A percentile compares a stretch with the other conserved stretches of the same genome.
These are phyloP conservation scores for Colletotrichum noveboracense DNA, from an alignment of 2,329 filamentous ascomycete species.

Conservation along the genomic window DNA sequence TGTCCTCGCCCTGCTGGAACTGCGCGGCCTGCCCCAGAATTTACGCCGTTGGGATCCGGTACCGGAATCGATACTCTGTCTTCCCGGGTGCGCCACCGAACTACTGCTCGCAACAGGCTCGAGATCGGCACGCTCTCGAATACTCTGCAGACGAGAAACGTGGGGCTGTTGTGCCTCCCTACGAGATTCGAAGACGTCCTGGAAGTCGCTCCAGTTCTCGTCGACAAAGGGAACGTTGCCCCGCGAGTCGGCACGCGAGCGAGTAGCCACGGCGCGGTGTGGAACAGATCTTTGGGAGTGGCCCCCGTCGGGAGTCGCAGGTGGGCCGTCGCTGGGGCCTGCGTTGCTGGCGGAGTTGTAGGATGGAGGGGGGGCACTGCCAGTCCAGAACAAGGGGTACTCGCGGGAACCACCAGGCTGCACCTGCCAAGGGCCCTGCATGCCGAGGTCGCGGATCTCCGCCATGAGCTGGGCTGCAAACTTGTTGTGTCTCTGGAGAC, in stretches of 20 bases:
- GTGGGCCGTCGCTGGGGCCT: constrained; percentile 18
- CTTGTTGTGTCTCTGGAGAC: constrained; percentile 89
- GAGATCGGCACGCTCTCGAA: constrained; percentile 15
- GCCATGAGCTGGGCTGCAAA: constrained; percentile 93
- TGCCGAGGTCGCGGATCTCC: constrained; percentile 81
- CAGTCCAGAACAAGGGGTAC: constrained; percentile 65
- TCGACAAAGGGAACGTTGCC: constrained; percentile 30
- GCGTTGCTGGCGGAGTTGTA: constrained; percentile 33
- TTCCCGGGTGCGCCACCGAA: neutral
- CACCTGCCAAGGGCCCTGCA: constrained; percentile 72
- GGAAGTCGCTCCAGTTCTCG: constrained; percentile 42
- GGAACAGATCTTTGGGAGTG: constrained; percentile 28
- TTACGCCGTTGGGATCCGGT: constrained; percentile 7
- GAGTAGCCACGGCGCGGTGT: constrained; percentile 27
- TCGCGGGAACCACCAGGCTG: constrained; percentile 73
- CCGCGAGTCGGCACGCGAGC: constrained; percentile 20
- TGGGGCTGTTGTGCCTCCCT: constrained; percentile 38
- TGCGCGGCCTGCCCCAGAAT: constrained; percentile 13
- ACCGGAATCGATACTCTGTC: constrained; percentile 6
- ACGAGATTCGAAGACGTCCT: constrained; percentile 51
- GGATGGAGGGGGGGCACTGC: constrained; percentile 37
- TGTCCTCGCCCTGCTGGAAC: neutral
- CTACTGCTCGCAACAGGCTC: neutral
- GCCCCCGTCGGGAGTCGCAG: constrained; percentile 6
- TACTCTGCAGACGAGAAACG: constrained; percentile 18